Evolutionary conservation across 73 alveolate genomes (phyloP).

Genomic region (Uronychia setigera): DNA sequence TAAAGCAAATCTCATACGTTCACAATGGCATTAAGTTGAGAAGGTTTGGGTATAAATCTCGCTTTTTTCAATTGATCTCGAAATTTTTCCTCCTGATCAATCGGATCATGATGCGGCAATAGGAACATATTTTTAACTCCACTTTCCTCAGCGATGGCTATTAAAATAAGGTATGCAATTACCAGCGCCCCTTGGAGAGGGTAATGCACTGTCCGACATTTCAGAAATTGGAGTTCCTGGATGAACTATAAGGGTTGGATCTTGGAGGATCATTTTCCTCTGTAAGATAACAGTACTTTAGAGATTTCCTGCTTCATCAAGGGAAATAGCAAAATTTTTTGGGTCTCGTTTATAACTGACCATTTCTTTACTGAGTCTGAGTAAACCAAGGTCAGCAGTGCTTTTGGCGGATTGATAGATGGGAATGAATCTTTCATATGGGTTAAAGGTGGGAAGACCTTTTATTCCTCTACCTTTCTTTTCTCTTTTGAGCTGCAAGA

Average conservation of each 20-base stretch:
- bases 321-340: neutral
- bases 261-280: neutral
- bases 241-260: conserved; percentile 8
- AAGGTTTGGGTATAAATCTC: neutral
- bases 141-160: conserved; percentile 14
- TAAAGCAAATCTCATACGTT: neutral
- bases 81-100: neutral
- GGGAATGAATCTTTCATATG: neutral
- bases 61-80: neutral
- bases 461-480: neutral
- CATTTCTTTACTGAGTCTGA: neutral
- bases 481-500: neutral
- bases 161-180: neutral
- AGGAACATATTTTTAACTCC: conserved; percentile 22
- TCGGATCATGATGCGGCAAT: conserved; percentile 20
- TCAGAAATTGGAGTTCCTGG: conserved; percentile 43
- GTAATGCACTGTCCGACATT: conserved; percentile 12
- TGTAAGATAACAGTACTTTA: neutral
- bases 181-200: conserved; percentile 44
- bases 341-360: neutral
- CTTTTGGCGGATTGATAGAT: neutral
- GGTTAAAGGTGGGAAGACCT: neutral
- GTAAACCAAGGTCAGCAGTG: neutral
- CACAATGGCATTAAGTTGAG: neutral
- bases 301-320: neutral